Evolutionary conservation across 345 rosid genomes (phyloP).

Genomic region (Viola odorata): DNA sequence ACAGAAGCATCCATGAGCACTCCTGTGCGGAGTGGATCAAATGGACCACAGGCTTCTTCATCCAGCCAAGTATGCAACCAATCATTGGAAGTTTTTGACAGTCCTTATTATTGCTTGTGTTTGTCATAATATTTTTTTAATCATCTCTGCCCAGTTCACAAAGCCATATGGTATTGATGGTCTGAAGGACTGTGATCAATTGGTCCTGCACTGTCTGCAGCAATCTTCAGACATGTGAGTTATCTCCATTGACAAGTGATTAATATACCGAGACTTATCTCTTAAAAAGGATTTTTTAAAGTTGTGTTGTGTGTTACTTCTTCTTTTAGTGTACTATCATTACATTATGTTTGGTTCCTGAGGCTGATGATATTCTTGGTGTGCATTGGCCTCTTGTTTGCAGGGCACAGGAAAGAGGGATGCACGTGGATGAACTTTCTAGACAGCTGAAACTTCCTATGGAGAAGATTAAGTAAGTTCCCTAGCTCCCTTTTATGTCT

Average conservation of each 20-base stretch:
- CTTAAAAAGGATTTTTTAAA: too few species aligned
- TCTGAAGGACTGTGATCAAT: conserved; percentile 62
- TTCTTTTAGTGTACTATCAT: too few species aligned
- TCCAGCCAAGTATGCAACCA: conserved; percentile 43
- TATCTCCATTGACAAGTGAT: too few species aligned
- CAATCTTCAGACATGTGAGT: conserved; percentile 61
- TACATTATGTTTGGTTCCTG: too few species aligned
- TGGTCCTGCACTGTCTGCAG: conserved; percentile 71
- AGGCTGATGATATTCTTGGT: neutral
- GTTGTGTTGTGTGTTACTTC: too few species aligned
- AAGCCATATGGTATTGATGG: conserved; percentile 47
- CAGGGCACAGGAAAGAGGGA: conserved; percentile 73
- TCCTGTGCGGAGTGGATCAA: conserved; percentile 33
- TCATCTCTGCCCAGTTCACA: conserved; percentile 31
- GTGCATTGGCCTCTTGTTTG: conserved; percentile 11
- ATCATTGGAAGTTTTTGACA: neutral
- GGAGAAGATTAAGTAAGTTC: conserved; percentile 69
- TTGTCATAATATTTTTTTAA: conserved; percentile 5
- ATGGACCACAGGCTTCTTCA: conserved; percentile 33
- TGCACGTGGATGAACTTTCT: conserved; percentile 72
- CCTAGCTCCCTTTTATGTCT: conserved; percentile 2
- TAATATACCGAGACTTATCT: too few species aligned
- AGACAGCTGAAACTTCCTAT: conserved; percentile 66
- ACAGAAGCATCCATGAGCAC: conserved; percentile 33
- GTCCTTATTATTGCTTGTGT: neutral